Conservation (phyloP, 2,329 filamentous ascomycete genomes). For the Byssothecium circinans region DNA sequence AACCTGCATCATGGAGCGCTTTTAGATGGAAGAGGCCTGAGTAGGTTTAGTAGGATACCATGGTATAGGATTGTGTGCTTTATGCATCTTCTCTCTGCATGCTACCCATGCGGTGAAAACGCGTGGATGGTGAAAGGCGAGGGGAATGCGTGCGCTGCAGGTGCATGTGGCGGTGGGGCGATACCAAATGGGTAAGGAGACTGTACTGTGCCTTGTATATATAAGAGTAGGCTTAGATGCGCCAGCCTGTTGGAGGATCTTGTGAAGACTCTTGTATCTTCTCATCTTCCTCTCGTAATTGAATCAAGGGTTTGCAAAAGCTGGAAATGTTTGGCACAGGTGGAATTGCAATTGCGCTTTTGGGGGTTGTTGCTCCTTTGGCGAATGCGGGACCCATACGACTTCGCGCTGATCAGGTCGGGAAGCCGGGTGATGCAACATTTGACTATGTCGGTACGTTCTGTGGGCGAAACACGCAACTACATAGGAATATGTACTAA, state of each 20-base stretch:
- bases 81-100: too few species aligned
- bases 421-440: conserved; percentile 4
- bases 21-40: not conserved
- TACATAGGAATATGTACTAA: not conserved
- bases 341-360: conserved; percentile 1
- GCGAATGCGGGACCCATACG: conserved; percentile 5
- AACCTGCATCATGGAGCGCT: not conserved
- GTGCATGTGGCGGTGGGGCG: too few species aligned
- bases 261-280: not conserved
- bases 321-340: conserved; percentile 1
- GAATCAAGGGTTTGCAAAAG: not conserved
- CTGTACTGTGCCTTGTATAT: too few species aligned
- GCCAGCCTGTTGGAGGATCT: too few species aligned
- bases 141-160: too few species aligned
- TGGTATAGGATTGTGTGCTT: too few species aligned
- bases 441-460: conserved; percentile 16
- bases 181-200: too few species aligned
- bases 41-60: too few species aligned
- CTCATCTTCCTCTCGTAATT: too few species aligned
- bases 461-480: not conserved
- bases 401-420: conserved; percentile 8
- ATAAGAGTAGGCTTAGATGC: too few species aligned
- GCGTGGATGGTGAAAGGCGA: too few species aligned
- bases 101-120: too few species aligned
- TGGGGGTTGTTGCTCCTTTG: not conserved